These are phyloP conservation scores for Saccharomyces hybrid DNA, from an alignment of 1,139 yeast genomes.

Conservation along the genomic window DNA sequence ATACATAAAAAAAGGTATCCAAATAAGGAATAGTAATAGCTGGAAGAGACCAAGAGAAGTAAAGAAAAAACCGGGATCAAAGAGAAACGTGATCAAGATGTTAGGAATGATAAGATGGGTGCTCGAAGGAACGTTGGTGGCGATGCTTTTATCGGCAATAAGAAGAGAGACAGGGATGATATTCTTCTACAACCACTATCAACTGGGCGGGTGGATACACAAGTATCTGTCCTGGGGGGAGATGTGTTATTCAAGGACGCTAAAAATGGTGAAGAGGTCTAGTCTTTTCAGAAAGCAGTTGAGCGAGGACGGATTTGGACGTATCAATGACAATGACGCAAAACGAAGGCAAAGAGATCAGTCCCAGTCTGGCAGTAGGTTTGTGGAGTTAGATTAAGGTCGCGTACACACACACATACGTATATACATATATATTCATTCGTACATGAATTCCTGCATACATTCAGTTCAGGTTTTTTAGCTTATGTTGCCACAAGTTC, in stretches of 20 bases:
- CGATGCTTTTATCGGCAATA: conserved; percentile 58
- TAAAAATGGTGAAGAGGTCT: conserved; percentile 5
- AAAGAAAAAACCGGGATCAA: background rate
- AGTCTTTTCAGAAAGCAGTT: conserved; percentile 18
- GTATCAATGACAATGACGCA: background rate
- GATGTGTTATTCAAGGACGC: conserved; percentile 13
- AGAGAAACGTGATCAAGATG: background rate
- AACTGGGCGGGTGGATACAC: conserved; percentile 46
- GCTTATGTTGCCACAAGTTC: conserved; percentile 50
- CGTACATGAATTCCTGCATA: background rate
- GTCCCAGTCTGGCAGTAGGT: background rate
- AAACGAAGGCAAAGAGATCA: background rate
- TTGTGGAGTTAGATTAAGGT: conserved; percentile 3
- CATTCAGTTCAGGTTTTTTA: conserved; percentile 7
- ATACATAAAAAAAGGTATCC: background rate
- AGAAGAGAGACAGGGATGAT: conserved; percentile 52
- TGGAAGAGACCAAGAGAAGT: no score
- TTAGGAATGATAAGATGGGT: conserved; percentile 28
- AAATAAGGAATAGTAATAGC: background rate
- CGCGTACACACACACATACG: background rate
- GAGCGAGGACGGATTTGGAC: conserved; percentile 15
- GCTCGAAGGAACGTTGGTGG: conserved; percentile 49
- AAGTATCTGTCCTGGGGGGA: conserved; percentile 51
- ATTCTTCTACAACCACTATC: conserved; percentile 37
- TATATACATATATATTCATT: background rate